These are phyloP conservation scores for Nicotiana rustica DNA, from an alignment of 305 asterid species.

Conservation along the genomic window DNA sequence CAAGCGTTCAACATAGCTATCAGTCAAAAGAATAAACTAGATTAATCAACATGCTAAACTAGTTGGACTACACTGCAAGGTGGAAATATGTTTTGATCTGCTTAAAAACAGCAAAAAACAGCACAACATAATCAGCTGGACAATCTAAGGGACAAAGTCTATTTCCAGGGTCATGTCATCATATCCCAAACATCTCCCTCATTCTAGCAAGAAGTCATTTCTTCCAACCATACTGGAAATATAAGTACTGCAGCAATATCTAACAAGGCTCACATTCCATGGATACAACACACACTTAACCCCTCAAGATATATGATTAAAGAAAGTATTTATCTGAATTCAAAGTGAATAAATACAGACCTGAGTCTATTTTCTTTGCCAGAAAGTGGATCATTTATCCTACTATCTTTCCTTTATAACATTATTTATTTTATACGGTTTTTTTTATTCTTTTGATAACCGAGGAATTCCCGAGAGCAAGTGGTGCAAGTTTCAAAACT, in stretches of 20 bases:
- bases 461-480: not conserved
- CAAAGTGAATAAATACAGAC: not conserved
- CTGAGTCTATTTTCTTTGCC: not conserved
- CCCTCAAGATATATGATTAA: not conserved
- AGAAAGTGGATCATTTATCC: conserved; percentile 13
- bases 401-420: not conserved
- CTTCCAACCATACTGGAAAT: conserved; percentile 6
- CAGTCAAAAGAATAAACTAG: conserved; percentile 36
- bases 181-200: not conserved
- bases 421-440: not conserved
- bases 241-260: conserved; percentile 10
- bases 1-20: conserved; percentile 91
- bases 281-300: not conserved
- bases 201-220: conserved; percentile 1
- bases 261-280: conserved; percentile 21
- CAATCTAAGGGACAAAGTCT: not conserved
- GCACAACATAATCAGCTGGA: conserved; percentile 21
- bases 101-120: not conserved
- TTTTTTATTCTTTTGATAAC: not conserved
- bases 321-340: not conserved
- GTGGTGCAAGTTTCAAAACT: not conserved
- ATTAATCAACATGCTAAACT: conserved; percentile 22
- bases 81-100: conserved; percentile 21
- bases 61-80: conserved; percentile 17
- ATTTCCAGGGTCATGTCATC: conserved; percentile 10